A percentile compares a stretch with the other conserved stretches of the same genome.
Conservation (phyloP, 176 grass and related monocot species). For the Hsuehochloa calcarea region DNA sequence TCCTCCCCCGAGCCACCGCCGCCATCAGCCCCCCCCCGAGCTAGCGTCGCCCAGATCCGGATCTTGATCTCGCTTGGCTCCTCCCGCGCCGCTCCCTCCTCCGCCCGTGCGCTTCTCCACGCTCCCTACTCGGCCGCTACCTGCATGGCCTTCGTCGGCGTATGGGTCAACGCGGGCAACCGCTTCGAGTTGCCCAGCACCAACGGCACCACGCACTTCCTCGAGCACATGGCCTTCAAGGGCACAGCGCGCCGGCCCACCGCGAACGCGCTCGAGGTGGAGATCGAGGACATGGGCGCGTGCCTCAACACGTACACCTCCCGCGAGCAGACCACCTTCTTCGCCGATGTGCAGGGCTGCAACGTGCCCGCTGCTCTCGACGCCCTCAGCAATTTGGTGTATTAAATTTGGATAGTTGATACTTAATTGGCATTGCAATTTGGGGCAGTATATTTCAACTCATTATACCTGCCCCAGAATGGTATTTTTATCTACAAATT, state of each 20-base stretch:
- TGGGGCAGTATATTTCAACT: conserved; percentile 83
- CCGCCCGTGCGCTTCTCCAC: conserved; percentile 59
- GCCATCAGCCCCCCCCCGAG: too few relatives aligned
- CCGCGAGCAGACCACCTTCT: conserved; percentile 98
- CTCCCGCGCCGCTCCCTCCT: conserved; percentile 48
- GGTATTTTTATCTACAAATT: conserved; percentile 45
- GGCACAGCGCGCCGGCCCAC: conserved; percentile 64
- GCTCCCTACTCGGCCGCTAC: conserved; percentile 60
- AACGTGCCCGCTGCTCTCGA: conserved; percentile 67
- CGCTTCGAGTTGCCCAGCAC: conserved; percentile 83
- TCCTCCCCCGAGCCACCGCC: too few relatives aligned
- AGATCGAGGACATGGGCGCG: conserved; percentile 91
- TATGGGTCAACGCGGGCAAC: conserved; percentile 94
- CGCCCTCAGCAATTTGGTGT: too few relatives aligned
- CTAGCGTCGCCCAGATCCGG: too few relatives aligned
- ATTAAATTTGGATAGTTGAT: too few relatives aligned
- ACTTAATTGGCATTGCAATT: conserved; percentile 1
- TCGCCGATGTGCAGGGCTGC: conserved; percentile 78
- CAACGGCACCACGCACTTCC: conserved; percentile 96
- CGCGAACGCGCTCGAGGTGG: conserved; percentile 70
- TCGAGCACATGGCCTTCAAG: conserved; percentile 99
- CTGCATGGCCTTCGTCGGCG: conserved; percentile 72
- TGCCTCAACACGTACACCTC: conserved; percentile 95
- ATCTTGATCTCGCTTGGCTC: too few relatives aligned
- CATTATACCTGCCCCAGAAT: conserved; percentile 85